A percentile compares a stretch with the other conserved stretches of the same genome.
phyloP scores from a whole-genome alignment of 768 basidiomycete species.

The Hericium rajendrae region DNA sequence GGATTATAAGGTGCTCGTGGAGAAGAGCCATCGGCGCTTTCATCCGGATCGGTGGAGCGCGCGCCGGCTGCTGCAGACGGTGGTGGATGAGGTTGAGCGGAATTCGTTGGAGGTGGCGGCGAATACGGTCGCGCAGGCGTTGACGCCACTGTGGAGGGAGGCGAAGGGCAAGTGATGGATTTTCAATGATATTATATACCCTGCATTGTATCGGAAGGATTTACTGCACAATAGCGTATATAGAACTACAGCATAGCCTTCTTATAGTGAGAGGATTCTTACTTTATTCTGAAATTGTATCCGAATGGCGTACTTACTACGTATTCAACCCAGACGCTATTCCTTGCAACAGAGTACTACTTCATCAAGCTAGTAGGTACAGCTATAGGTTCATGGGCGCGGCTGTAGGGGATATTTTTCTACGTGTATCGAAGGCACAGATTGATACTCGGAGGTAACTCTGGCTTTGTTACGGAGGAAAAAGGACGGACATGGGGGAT shows the following conservation, averaged over 20 bases:
- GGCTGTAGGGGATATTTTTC: too few species aligned
- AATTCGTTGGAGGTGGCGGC: constrained; percentile 57
- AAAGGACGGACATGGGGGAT: too few species aligned
- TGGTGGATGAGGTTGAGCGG: constrained; percentile 48
- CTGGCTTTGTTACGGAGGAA: too few species aligned
- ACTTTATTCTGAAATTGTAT: too few species aligned
- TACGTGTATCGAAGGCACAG: too few species aligned
- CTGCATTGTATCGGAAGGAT: neutral
- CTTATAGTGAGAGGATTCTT: too few species aligned
- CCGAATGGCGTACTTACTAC: too few species aligned
- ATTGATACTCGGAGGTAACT: too few species aligned
- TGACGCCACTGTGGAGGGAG: constrained; percentile 59
- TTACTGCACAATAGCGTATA: neutral
- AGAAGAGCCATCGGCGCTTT: constrained; percentile 64
- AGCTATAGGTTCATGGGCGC: too few species aligned
- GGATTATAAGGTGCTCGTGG: constrained; percentile 56
- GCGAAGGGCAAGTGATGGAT: constrained; percentile 21
- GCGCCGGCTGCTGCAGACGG: constrained; percentile 47
- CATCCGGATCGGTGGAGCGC: constrained; percentile 78
- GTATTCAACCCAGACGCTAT: too few species aligned
- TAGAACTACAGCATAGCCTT: neutral
- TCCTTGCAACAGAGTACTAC: too few species aligned
- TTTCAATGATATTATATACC: neutral
- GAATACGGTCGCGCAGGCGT: constrained; percentile 64
- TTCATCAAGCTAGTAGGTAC: too few species aligned